phyloP scores from a whole-genome alignment of 257 asterid genomes.

The Datura wrightii region DNA sequence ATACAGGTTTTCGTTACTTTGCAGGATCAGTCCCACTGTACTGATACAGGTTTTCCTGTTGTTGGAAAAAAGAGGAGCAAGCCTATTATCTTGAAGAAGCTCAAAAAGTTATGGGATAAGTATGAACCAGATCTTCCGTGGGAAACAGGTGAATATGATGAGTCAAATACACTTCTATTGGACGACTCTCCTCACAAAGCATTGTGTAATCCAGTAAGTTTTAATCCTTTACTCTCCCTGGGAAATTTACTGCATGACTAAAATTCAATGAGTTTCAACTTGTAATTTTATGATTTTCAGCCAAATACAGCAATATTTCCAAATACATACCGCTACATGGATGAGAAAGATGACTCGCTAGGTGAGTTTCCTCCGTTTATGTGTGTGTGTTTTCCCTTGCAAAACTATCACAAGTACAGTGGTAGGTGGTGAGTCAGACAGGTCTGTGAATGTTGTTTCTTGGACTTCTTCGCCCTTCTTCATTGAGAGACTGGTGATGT shows the following conservation, averaged over 20 bases:
- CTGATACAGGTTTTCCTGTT: constrained; percentile 55
- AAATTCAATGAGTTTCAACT: constrained; percentile 61
- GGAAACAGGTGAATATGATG: constrained; percentile 77
- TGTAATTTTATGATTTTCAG: constrained; percentile 47
- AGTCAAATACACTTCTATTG: constrained; percentile 77
- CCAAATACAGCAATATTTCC: constrained; percentile 82
- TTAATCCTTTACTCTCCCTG: constrained; percentile 33
- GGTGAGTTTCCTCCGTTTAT: constrained; percentile 54
- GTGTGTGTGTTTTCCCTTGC: neutral
- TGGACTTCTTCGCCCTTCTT: neutral
- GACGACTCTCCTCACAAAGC: constrained; percentile 92
- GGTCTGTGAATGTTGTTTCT: neutral
- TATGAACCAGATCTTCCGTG: constrained; percentile 71
- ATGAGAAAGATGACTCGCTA: constrained; percentile 61
- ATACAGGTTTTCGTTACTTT: constrained; percentile 43
- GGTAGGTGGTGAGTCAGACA: neutral
- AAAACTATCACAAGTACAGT: neutral
- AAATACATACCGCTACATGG: constrained; percentile 48
- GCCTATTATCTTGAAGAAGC: constrained; percentile 80
- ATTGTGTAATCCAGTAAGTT: constrained; percentile 76
- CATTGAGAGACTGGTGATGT: neutral
- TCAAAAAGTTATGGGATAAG: constrained; percentile 80
- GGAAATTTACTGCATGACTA: constrained; percentile 33
- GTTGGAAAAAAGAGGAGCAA: constrained; percentile 59
- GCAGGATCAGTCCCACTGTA: constrained; percentile 92